A percentile compares a stretch with the other conserved stretches of the same genome.
Conservation (phyloP, 805 yeast species). For the Suhomyces kilbournensis region DNA sequence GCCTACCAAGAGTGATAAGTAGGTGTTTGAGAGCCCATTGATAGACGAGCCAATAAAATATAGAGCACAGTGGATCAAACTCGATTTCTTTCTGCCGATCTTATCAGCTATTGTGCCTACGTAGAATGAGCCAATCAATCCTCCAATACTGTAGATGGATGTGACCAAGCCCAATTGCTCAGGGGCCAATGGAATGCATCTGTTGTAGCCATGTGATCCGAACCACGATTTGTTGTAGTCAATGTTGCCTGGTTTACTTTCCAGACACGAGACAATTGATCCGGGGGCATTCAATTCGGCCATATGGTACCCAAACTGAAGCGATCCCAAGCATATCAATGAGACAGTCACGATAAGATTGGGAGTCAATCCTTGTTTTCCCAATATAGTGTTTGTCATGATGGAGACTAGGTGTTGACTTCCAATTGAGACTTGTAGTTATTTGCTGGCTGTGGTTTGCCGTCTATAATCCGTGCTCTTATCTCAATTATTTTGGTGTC, state of each 20-base stretch:
- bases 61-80: constrained; percentile 48
- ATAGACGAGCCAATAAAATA: constrained; percentile 62
- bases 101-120: constrained; percentile 64
- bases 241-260: constrained; percentile 25
- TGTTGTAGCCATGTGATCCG: constrained; percentile 34
- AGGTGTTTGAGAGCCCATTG: constrained; percentile 49
- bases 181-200: constrained; percentile 58
- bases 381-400: neutral
- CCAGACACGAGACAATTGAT: constrained; percentile 57
- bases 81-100: constrained; percentile 60
- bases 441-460: neutral
- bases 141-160: constrained; percentile 80
- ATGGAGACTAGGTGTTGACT: neutral
- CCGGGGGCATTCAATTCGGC: constrained; percentile 93
- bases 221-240: constrained; percentile 40
- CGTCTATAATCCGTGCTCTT: neutral
- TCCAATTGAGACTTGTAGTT: neutral
- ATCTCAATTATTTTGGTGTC: neutral
- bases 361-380: constrained; percentile 18
- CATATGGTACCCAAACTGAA: constrained; percentile 94
- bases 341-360: constrained; percentile 44
- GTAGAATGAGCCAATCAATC: constrained; percentile 67
- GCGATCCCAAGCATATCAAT: constrained; percentile 70
- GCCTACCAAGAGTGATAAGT: constrained; percentile 52
- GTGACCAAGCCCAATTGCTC: constrained; percentile 70